Base-by-base conservation (phyloP, 495 filamentous ascomycete species). In the Neurospora sp. region DNA sequence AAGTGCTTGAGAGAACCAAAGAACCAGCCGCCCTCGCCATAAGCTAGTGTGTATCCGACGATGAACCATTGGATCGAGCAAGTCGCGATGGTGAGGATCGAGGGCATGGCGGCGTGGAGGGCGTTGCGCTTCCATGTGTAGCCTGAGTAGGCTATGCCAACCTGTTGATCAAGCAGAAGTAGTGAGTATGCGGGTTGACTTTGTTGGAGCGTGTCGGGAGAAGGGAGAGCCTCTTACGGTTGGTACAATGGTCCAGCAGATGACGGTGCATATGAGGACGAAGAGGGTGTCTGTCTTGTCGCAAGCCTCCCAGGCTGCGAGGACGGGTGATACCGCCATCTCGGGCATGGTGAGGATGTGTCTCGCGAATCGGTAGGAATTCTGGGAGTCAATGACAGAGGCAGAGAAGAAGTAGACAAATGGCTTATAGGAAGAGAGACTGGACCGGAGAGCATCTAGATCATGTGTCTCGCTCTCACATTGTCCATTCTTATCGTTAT, bases 31-130 rank as follows among this genome's bases (percentile, higher is more conserved):
- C 74, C 77, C 8, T 75, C 73, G 38, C 77, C 77, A 45, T 79
- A 79, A 41, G 77, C 75, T 3, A 79, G 69, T 6, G 76, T 77
- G 69, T 79, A 79, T 14, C 77, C 77, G 14, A 79, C 40, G 27
- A 77, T 61, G 42, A 79, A 79, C 77, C 77, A 79, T 38, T 79
- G 77, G 70, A 79, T 73, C 1, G 77, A 79, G 69, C 77, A 79
- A 9, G 73, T 75, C 3, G 76, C 73, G 39, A 79, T 77, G n/a
- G 73, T 74, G 20, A 79, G 74, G 31, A 79, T 71, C 1, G 77
- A 71, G 17, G 76, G 71, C 70, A 79, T 75, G 68, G 74, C 77
- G 17, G 76, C 76, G 38, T 10, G 37, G 70, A 79, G 73, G 70
- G 71, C 73, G 40, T 79, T 79, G 59, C 77, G 75, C 22, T 71